Conservation (phyloP, 2,329 filamentous ascomycete genomes). For the Aspergillus terreus region DNA sequence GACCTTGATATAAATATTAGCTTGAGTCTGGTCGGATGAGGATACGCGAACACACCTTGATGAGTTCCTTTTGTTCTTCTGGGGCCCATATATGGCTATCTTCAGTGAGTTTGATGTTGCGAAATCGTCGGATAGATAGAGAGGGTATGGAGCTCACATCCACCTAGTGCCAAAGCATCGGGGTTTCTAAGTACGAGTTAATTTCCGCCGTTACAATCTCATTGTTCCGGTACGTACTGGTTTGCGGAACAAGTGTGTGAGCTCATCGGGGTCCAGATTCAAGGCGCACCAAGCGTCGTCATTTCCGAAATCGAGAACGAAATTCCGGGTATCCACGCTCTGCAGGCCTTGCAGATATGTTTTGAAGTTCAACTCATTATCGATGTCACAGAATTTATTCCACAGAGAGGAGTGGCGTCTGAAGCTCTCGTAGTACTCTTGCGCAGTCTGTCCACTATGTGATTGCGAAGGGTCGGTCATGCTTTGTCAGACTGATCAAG, state of each 20-base stretch:
- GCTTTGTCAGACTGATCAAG: not conserved
- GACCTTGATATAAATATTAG: slow-evolving; percentile 20
- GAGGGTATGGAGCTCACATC: slow-evolving; percentile 53
- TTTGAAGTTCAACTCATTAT: slow-evolving; percentile 30
- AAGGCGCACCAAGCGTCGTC: slow-evolving; percentile 40
- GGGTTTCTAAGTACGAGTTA: slow-evolving; percentile 36
- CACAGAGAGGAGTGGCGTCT: slow-evolving; percentile 14
- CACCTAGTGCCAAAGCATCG: slow-evolving; percentile 58
- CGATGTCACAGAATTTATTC: slow-evolving; percentile 35
- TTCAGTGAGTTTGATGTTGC: not conserved
- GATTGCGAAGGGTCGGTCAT: slow-evolving; percentile 12
- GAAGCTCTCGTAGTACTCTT: slow-evolving; percentile 32
- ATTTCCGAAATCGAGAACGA: slow-evolving; percentile 43
- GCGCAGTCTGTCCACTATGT: slow-evolving; percentile 15
- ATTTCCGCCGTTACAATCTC: not conserved
- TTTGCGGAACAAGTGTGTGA: slow-evolving; percentile 30
- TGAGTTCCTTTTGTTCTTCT: slow-evolving; percentile 53
- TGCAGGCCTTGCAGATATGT: slow-evolving; percentile 26
- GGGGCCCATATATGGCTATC: slow-evolving; percentile 67
- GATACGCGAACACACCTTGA: slow-evolving; percentile 38
- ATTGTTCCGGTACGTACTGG: slow-evolving; percentile 22
- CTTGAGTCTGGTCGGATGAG: not conserved
- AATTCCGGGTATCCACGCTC: slow-evolving; percentile 34
- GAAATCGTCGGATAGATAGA: not conserved
- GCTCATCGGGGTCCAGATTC: slow-evolving; percentile 32